A percentile compares a stretch with the other conserved stretches of the same genome.
These are phyloP conservation scores for Syncephalastrum monosporum DNA, from an alignment of 371 early-diverging fungal genomes.

Conservation along the genomic window DNA sequence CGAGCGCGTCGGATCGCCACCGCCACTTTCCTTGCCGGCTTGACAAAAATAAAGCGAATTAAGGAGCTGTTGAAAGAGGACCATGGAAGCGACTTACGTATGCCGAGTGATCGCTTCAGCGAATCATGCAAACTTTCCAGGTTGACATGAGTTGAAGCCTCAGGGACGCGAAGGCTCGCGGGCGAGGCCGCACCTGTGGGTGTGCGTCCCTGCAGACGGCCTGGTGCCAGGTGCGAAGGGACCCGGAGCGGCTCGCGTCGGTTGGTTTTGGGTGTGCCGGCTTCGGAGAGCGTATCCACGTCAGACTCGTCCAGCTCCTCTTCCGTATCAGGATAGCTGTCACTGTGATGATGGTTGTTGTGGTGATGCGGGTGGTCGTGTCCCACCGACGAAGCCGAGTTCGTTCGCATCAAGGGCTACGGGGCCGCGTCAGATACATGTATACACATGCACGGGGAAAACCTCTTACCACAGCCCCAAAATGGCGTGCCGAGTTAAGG, in stretches of 20 bases:
- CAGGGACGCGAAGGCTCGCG: constrained; percentile 28
- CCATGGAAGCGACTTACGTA: constrained; percentile 13
- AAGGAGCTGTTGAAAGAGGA: too few species aligned
- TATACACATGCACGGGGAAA: background rate
- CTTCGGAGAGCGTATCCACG: constrained; percentile 15
- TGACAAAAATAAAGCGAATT: too few species aligned
- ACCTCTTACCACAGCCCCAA: constrained; percentile 9
- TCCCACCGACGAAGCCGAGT: constrained; percentile 31
- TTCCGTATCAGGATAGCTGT: constrained; percentile 57
- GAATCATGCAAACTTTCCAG: constrained; percentile 47
- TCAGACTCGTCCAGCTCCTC: constrained; percentile 48
- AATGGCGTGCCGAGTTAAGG: constrained; percentile 21
- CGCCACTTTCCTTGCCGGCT: too few species aligned
- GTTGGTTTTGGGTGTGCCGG: too few species aligned
- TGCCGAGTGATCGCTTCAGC: constrained; percentile 34
- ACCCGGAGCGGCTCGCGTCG: too few species aligned
- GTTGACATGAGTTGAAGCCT: constrained; percentile 22
- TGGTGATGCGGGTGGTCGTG: constrained; percentile 6
- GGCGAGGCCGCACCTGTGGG: constrained; percentile 20
- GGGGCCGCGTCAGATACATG: background rate
- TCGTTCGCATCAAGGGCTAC: constrained; percentile 28
- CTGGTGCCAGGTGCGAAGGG: background rate
- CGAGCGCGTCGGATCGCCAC: constrained; percentile 15
- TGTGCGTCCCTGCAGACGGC: constrained; percentile 13
- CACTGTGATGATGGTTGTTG: constrained; percentile 22